Percentiles rank a stretch among this genome's conserved stretches.
Evolutionary conservation across 805 yeast genomes (phyloP).

Genomic region (Saccharomycopsis capsularis): DNA sequence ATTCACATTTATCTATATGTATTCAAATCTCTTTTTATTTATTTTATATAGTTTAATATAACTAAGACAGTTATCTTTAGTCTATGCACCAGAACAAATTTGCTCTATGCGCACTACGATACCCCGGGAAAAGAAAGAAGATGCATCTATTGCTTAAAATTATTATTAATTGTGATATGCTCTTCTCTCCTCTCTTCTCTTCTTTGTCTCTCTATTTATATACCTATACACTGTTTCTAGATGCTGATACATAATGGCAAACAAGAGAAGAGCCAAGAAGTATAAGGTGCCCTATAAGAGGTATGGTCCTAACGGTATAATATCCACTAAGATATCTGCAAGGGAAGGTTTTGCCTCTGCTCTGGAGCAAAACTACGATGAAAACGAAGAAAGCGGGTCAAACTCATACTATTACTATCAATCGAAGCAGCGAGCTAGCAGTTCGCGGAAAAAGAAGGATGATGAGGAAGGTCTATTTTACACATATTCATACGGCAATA

Average conservation of each 20-base stretch:
- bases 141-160: no score
- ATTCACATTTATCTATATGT: no score
- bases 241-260: no score
- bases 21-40: no score
- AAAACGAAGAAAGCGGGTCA: neutral
- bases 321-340: constrained; percentile 15
- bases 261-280: constrained; percentile 82
- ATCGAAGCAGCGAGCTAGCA: constrained; percentile 8
- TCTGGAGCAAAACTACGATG: neutral
- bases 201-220: no score
- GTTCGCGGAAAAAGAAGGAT: neutral
- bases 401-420: constrained; percentile 1
- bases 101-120: neutral
- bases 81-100: no score
- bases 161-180: no score
- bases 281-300: constrained; percentile 70
- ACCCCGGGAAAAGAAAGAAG: no score
- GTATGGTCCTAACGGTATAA: constrained; percentile 42
- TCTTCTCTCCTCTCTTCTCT: no score
- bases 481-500: constrained; percentile 18
- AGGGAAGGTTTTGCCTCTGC: constrained; percentile 12
- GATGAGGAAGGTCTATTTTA: constrained; percentile 20
- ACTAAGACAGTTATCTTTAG: no score
- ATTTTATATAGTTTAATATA: no score
- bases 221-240: no score